Conservation (phyloP, 345 rosid genomes). For the Boechera retrofracta region DNA sequence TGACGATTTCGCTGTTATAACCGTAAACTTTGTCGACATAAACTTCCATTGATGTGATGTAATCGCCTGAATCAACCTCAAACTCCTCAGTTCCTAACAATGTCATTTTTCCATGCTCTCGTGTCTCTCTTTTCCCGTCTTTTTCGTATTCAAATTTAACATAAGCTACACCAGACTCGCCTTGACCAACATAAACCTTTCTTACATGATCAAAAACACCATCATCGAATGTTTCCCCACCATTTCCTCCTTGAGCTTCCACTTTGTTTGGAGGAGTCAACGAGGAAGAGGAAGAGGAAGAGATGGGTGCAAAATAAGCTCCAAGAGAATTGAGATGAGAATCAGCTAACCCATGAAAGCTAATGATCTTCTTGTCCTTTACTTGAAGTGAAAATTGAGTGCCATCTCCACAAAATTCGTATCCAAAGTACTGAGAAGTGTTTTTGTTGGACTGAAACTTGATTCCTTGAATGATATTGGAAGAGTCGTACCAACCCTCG, state of each 20-base stretch:
- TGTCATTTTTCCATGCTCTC: background rate
- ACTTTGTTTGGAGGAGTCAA: background rate
- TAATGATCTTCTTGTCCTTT: constrained; percentile 40
- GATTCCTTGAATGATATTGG: constrained; percentile 21
- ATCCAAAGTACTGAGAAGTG: background rate
- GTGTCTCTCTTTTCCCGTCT: background rate
- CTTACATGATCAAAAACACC: background rate
- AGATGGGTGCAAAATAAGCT: constrained; percentile 32
- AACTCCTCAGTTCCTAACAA: background rate
- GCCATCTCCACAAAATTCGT: constrained; percentile 7
- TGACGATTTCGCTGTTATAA: background rate
- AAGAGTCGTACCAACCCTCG: constrained; percentile 7
- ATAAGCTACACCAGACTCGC: background rate
- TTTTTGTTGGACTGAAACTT: constrained; percentile 25
- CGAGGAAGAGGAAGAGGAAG: constrained; percentile 2
- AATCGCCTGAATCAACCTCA: constrained; percentile 6
- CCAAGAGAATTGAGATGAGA: constrained; percentile 35
- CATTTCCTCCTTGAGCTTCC: constrained; percentile 8
- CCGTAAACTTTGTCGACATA: background rate
- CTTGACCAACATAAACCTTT: constrained; percentile 7
- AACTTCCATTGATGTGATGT: constrained; percentile 17
- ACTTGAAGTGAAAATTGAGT: constrained; percentile 25
- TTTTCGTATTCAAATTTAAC: background rate
- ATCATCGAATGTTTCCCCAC: constrained; percentile 20
- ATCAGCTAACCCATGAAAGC: constrained; percentile 36